These are phyloP conservation scores for Mycena maculata DNA, from an alignment of 768 basidiomycete species.

Conservation along the genomic window DNA sequence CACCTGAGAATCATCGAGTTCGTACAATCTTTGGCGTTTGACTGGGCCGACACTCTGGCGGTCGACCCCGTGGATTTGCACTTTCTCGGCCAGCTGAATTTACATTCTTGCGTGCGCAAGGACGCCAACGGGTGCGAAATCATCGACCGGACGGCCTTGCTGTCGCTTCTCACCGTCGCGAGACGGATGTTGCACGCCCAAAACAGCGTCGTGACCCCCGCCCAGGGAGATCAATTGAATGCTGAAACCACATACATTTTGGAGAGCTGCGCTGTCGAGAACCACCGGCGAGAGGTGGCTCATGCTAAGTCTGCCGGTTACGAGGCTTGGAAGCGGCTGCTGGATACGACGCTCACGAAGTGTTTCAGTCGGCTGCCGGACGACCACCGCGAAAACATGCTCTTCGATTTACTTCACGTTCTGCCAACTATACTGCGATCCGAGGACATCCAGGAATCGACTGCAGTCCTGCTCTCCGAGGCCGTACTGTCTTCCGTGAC, in stretches of 20 bases:
- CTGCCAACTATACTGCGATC: conserved; percentile 78
- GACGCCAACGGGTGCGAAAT: conserved; percentile 84
- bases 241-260: conserved; percentile 81
- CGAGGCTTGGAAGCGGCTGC: conserved; percentile 85
- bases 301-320: conserved; percentile 78
- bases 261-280: conserved; percentile 87
- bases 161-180: conserved; percentile 74
- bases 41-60: conserved; percentile 84
- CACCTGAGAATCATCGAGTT: conserved; percentile 90
- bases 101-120: conserved; percentile 74
- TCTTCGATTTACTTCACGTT: conserved; percentile 90
- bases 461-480: conserved; percentile 87
- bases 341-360: conserved; percentile 88
- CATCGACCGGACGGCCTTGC: conserved; percentile 78
- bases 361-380: conserved; percentile 87
- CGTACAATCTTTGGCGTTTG: conserved; percentile 86
- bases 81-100: conserved; percentile 73
- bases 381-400: conserved; percentile 86
- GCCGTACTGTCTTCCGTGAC: conserved; percentile 84
- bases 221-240: conserved; percentile 73
- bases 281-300: conserved; percentile 84
- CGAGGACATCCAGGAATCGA: conserved; percentile 72
- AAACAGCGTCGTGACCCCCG: conserved; percentile 70
- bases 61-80: conserved; percentile 69
- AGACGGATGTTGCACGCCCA: conserved; percentile 73